A percentile compares a stretch with the other conserved stretches of the same genome.
These are phyloP conservation scores for Dalechampia spathulata DNA, from an alignment of 441 rosid species.

Conservation along the genomic window DNA sequence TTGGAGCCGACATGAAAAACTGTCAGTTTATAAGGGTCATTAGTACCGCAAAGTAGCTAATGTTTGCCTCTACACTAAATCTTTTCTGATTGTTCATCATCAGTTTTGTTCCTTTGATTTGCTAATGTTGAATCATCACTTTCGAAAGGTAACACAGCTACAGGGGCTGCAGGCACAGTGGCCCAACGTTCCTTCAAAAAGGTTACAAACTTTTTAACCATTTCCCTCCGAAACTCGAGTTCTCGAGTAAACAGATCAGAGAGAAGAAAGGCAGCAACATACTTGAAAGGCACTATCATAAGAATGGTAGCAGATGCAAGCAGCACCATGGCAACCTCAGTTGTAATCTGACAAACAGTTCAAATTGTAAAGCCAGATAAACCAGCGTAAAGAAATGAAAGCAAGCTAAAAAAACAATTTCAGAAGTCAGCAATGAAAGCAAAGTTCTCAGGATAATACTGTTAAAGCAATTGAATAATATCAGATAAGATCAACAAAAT, in stretches of 20 bases:
- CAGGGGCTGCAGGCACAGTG: slow-evolving; percentile 80
- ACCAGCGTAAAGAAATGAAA: background rate
- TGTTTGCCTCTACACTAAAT: slow-evolving; percentile 19
- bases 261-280: slow-evolving; percentile 53
- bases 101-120: slow-evolving; percentile 27
- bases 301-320: slow-evolving; percentile 52
- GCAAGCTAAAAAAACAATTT: background rate
- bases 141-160: slow-evolving; percentile 65
- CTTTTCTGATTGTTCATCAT: slow-evolving; percentile 28
- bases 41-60: slow-evolving; percentile 16
- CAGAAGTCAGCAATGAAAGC: background rate
- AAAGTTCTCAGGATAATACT: background rate
- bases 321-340: slow-evolving; percentile 67
- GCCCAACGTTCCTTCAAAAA: slow-evolving; percentile 81
- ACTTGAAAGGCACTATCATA: slow-evolving; percentile 77
- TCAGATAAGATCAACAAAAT: background rate
- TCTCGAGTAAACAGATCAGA: slow-evolving; percentile 82
- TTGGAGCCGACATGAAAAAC: background rate
- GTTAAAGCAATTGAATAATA: background rate
- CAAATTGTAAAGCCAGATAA: background rate
- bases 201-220: slow-evolving; percentile 55
- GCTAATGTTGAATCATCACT: slow-evolving; percentile 33
- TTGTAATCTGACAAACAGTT: slow-evolving; percentile 52
- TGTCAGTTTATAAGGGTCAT: background rate
- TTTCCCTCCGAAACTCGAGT: slow-evolving; percentile 72